These are phyloP conservation scores for Ceratocystis lukuohia DNA, from an alignment of 2,329 filamentous ascomycete genomes.

Conservation along the genomic window DNA sequence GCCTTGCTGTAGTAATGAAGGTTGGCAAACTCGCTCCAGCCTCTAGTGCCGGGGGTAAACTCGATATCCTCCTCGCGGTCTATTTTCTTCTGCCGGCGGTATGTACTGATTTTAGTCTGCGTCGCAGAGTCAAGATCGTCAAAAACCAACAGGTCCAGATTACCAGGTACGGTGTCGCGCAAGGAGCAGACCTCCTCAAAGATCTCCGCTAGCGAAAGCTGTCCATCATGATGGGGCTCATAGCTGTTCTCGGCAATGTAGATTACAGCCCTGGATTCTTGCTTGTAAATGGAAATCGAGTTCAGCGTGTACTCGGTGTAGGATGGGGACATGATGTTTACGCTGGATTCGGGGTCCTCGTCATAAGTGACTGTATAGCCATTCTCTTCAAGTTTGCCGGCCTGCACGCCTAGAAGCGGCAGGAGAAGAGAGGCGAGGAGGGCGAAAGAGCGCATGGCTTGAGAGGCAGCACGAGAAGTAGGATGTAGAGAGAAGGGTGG, in stretches of 20 bases:
- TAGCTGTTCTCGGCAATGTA: background rate
- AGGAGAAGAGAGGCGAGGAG: background rate
- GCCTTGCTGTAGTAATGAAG: background rate
- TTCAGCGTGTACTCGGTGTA: background rate
- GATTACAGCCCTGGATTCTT: background rate
- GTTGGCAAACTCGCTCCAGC: background rate
- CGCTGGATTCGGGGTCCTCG: background rate
- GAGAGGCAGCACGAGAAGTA: background rate
- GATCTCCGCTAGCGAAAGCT: background rate
- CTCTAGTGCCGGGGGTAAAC: background rate
- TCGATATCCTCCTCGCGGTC: background rate
- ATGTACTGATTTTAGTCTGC: background rate
- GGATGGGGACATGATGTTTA: background rate
- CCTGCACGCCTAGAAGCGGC: background rate
- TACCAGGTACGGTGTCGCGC: accelerated
- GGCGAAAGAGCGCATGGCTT: background rate
- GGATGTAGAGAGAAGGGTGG: background rate
- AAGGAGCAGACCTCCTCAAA: background rate
- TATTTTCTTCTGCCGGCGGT: background rate
- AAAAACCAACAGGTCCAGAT: background rate
- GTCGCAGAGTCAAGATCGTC: background rate
- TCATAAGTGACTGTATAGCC: background rate
- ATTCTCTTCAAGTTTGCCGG: background rate
- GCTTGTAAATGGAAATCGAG: background rate
- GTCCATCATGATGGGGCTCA: background rate